A percentile compares a stretch with the other conserved stretches of the same genome.
Evolutionary conservation across 2,329 filamentous ascomycete genomes (phyloP).

Genomic region (Cercospora citrullina): DNA sequence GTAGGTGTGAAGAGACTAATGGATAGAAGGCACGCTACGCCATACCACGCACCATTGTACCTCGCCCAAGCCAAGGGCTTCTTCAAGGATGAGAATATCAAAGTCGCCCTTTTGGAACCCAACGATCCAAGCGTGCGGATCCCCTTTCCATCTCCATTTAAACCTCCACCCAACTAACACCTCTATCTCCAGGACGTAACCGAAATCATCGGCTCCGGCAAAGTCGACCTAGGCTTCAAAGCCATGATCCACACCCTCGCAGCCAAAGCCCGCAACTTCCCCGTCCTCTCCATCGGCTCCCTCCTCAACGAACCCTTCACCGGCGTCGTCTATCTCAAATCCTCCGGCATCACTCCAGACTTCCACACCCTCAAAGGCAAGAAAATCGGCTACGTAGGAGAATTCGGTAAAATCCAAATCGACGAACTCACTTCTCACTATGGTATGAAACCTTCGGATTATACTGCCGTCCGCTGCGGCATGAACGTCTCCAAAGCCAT

Average conservation of each 20-base stretch:
- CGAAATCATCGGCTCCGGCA: conserved; percentile 74
- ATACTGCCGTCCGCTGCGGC: conserved; percentile 74
- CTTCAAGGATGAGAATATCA: conserved; percentile 73
- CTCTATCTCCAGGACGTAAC: conserved; percentile 75
- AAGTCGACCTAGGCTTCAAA: conserved; percentile 78
- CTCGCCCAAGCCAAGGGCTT: conserved; percentile 74
- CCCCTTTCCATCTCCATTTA: too few relatives aligned
- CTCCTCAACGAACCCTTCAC: conserved; percentile 80
- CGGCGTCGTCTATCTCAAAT: conserved; percentile 73
- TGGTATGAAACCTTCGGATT: conserved; percentile 70
- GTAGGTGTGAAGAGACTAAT: not conserved
- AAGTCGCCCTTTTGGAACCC: conserved; percentile 74
- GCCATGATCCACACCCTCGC: conserved; percentile 82
- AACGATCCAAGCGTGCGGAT: conserved; percentile 76
- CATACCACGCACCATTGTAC: conserved; percentile 77
- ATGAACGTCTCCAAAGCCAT: conserved; percentile 81
- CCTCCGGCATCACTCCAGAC: conserved; percentile 71
- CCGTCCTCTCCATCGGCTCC: conserved; percentile 70
- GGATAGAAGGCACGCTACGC: conserved; percentile 68
- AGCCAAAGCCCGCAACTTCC: conserved; percentile 75
- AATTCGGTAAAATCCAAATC: conserved; percentile 70
- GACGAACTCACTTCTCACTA: conserved; percentile 78
- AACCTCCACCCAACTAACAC: too few relatives aligned
- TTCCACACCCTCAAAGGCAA: conserved; percentile 75
- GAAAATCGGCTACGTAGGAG: conserved; percentile 75